Evolutionary conservation across 495 filamentous ascomycete species (phyloP).

Genomic region (Aspergillus panamensis): DNA sequence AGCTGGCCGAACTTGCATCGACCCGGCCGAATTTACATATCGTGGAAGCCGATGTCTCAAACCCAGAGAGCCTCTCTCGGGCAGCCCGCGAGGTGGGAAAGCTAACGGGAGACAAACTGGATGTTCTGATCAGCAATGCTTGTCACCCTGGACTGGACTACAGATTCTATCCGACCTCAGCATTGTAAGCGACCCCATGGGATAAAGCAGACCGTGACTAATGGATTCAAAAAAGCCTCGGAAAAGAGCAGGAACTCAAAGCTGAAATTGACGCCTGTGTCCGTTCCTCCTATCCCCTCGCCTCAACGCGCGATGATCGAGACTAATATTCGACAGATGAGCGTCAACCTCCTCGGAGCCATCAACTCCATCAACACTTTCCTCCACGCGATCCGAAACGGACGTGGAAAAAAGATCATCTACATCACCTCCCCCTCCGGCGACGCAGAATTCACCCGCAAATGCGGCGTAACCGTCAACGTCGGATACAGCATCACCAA

Average conservation of each 20-base stretch:
- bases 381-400: background rate
- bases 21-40: background rate
- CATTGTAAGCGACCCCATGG: background rate
- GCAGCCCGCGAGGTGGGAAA: background rate
- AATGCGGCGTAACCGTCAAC: background rate
- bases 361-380: background rate
- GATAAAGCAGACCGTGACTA: background rate
- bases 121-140: background rate
- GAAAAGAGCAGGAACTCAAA: background rate
- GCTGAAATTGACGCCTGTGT: background rate
- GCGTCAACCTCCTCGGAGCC: background rate
- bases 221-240: background rate
- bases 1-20: background rate
- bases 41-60: background rate
- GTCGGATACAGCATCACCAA: background rate
- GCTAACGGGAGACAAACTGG: background rate
- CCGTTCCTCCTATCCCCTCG: too few relatives aligned
- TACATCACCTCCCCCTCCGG: background rate
- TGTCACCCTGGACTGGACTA: background rate
- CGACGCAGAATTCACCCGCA: background rate
- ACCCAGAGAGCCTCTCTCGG: background rate
- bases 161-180: background rate
- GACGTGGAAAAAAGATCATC: background rate
- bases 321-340: background rate
- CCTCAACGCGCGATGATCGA: too few relatives aligned